Percentiles rank a stretch among this genome's conserved stretches.
These are phyloP conservation scores for Senecio squalidus DNA, from an alignment of 140 eudicot species.

Conservation along the genomic window DNA sequence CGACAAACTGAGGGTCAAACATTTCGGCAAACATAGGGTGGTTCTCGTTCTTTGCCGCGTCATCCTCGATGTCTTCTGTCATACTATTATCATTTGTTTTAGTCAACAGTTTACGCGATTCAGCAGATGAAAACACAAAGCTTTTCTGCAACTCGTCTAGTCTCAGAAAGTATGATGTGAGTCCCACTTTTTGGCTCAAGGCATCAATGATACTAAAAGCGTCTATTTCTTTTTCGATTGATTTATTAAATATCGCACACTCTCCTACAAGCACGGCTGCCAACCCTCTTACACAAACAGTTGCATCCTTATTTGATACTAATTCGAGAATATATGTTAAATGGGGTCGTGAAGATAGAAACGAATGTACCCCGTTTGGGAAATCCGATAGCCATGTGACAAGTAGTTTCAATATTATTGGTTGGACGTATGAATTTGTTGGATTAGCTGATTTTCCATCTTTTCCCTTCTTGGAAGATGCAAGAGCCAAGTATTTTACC, in stretches of 20 bases:
- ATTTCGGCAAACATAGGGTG: slow-evolving; percentile 62
- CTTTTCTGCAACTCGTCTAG: slow-evolving; percentile 78
- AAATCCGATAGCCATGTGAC: slow-evolving; percentile 72
- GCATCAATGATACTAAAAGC: slow-evolving; percentile 63
- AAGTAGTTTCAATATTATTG: slow-evolving; percentile 67
- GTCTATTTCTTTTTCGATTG: slow-evolving; percentile 43
- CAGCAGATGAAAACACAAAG: slow-evolving; percentile 51
- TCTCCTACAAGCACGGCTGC: slow-evolving; percentile 87
- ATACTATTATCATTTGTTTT: slow-evolving; percentile 62
- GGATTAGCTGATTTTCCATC: slow-evolving; percentile 49
- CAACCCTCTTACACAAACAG: slow-evolving; percentile 63
- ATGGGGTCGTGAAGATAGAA: slow-evolving; percentile 76
- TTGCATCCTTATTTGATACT: slow-evolving; percentile 41
- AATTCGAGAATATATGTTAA: slow-evolving; percentile 69
- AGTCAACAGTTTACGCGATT: slow-evolving; percentile 42
- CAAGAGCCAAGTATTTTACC: slow-evolving; percentile 82
- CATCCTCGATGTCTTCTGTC: slow-evolving; percentile 67
- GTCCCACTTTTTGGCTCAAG: slow-evolving; percentile 73
- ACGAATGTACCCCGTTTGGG: slow-evolving; percentile 72
- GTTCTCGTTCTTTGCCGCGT: slow-evolving; percentile 39
- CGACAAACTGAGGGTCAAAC: slow-evolving; percentile 58
- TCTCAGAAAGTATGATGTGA: slow-evolving; percentile 60
- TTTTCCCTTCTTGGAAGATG: slow-evolving; percentile 64
- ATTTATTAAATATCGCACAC: slow-evolving; percentile 55
- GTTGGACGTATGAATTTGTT: slow-evolving; percentile 40